A percentile compares a stretch with the other conserved stretches of the same genome.
These are phyloP conservation scores for Ceratocystiopsis minuta DNA, from an alignment of 2,329 filamentous ascomycete genomes.

Conservation along the genomic window DNA sequence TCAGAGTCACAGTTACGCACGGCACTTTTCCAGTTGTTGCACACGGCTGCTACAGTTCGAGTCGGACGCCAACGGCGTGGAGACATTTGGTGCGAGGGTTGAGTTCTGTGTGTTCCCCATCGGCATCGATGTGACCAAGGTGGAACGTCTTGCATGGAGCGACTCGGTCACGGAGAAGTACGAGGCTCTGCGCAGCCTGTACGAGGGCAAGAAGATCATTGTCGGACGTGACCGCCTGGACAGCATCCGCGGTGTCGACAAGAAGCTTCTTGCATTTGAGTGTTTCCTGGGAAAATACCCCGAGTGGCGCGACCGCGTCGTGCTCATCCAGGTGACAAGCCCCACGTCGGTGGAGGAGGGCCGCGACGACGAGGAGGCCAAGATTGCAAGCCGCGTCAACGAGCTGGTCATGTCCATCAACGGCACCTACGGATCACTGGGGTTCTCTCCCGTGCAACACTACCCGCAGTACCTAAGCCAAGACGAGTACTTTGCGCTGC, in stretches of 20 bases:
- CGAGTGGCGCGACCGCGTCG: conserved; percentile 80
- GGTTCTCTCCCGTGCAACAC: conserved; percentile 82
- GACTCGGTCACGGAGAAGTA: conserved; percentile 54
- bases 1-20: conserved; percentile 87
- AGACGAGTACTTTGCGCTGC: conserved; percentile 87
- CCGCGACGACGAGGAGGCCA: conserved; percentile 57
- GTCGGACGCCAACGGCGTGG: conserved; percentile 67
- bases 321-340: conserved; percentile 88
- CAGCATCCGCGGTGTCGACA: conserved; percentile 80
- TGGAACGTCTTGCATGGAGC: conserved; percentile 57
- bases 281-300: conserved; percentile 79
- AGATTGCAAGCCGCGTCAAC: conserved; percentile 74
- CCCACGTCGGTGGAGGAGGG: conserved; percentile 67
- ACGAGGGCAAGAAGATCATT: conserved; percentile 84
- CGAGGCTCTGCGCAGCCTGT: conserved; percentile 53
- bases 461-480: conserved; percentile 83
- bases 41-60: conserved; percentile 81
- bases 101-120: conserved; percentile 90
- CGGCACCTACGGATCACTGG: conserved; percentile 70
- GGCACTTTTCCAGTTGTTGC: conserved; percentile 89
- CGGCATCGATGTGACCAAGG: conserved; percentile 73
- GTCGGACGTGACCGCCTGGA: conserved; percentile 89
- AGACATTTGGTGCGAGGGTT: conserved; percentile 75
- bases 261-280: conserved; percentile 90
- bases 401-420: conserved; percentile 87